phyloP scores from a whole-genome alignment of 306 rosid genomes.

The Gleditsia sinensis region DNA sequence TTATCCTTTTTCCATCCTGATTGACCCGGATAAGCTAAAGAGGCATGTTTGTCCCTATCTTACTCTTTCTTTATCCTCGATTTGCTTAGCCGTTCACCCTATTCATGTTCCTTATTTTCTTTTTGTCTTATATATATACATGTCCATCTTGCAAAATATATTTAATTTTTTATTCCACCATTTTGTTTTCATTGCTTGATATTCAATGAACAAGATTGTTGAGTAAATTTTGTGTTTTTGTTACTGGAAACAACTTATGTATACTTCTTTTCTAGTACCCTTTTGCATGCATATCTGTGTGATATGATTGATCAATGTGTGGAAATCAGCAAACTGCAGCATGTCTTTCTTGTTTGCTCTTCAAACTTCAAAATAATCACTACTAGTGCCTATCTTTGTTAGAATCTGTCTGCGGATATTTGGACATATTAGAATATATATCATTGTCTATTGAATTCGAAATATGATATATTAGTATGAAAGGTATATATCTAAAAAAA shows the following conservation, averaged over 20 bases:
- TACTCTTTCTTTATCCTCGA: not conserved
- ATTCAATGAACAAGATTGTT: not conserved
- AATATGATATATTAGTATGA: not conserved
- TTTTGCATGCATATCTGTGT: too few relatives aligned
- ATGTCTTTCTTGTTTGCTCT: not conserved
- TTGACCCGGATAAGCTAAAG: not conserved
- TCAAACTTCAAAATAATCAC: too few relatives aligned
- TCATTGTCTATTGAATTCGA: not conserved
- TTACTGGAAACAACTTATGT: not conserved
- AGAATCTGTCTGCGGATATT: too few relatives aligned
- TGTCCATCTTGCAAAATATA: not conserved
- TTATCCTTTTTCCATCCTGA: not conserved
- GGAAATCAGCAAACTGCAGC: not conserved
- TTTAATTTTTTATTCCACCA: not conserved
- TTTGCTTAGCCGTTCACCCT: not conserved
- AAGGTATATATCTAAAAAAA: not conserved
- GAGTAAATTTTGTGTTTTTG: not conserved
- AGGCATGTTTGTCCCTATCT: not conserved
- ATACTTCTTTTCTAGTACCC: too few relatives aligned
- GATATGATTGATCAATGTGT: too few relatives aligned
- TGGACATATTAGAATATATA: not conserved
- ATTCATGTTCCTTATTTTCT: not conserved
- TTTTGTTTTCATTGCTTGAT: not conserved
- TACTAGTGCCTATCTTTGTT: too few relatives aligned
- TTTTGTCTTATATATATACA: not conserved